phyloP scores from a whole-genome alignment of 371 early-diverging fungal genomes.

The Mortierella sp. region DNA sequence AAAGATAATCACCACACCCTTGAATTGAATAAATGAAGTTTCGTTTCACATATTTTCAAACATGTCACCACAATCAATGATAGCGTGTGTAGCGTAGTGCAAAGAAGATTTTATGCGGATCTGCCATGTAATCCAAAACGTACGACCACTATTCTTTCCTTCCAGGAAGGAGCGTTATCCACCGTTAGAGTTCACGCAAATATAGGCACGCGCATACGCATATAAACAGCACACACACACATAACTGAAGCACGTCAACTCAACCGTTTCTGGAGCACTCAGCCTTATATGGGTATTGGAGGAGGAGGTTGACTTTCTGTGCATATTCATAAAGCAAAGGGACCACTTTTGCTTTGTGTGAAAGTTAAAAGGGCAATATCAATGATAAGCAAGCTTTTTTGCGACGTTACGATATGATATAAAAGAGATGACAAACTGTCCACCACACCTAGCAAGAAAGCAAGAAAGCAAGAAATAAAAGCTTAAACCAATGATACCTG shows the following conservation, averaged over 20 bases:
- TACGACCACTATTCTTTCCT: not conserved
- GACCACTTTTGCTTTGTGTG: no score
- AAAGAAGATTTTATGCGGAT: not conserved
- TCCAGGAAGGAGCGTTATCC: not conserved
- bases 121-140: no score
- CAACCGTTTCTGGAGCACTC: no score
- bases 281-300: not conserved
- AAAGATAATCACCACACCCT: constrained; percentile 18
- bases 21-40: not conserved
- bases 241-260: no score
- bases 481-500: no score
- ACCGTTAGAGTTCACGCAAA: no score
- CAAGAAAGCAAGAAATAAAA: no score
- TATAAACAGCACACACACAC: no score
- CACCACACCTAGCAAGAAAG: no score
- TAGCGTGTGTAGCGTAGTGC: not conserved
- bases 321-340: not conserved
- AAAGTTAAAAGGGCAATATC: no score
- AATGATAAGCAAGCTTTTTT: no score
- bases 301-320: not conserved
- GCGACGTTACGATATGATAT: not conserved
- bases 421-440: not conserved
- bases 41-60: not conserved
- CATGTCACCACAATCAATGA: not conserved
- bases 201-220: not conserved